These are phyloP conservation scores for Microcyclospora tardicrescens DNA, from an alignment of 2,329 filamentous ascomycete genomes.

Conservation along the genomic window DNA sequence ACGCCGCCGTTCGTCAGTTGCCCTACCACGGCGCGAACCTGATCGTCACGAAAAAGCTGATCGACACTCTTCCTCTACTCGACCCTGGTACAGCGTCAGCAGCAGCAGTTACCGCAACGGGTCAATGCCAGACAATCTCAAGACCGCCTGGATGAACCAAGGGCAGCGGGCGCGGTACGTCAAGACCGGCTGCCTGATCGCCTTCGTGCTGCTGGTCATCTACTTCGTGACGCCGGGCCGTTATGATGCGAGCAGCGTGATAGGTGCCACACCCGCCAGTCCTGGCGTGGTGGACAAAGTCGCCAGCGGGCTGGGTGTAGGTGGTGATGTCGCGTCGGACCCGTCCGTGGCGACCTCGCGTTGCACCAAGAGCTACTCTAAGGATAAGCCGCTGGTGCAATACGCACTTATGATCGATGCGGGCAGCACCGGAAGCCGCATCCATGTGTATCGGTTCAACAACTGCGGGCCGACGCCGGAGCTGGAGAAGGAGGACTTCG, in stretches of 20 bases:
- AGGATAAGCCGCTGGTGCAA: constrained; percentile 86
- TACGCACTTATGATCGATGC: constrained; percentile 99
- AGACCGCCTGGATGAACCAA: constrained; percentile 46
- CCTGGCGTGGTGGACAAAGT: constrained; percentile 3
- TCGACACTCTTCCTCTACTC: constrained; percentile 23
- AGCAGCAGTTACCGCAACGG: background rate
- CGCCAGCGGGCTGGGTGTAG: constrained; percentile 1
- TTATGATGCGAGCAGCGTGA: background rate
- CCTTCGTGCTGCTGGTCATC: constrained; percentile 44
- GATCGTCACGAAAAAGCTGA: constrained; percentile 37
- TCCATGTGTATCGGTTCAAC: constrained; percentile 98
- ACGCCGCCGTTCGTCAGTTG: constrained; percentile 41
- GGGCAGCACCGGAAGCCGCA: constrained; percentile 91
- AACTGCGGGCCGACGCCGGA: constrained; percentile 94
- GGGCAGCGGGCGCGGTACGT: constrained; percentile 47
- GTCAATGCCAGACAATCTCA: constrained; percentile 24
- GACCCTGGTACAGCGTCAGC: constrained; percentile 2
- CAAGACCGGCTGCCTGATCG: constrained; percentile 49
- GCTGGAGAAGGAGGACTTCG: constrained; percentile 82
- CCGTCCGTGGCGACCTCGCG: constrained; percentile 53
- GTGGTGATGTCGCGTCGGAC: constrained; percentile 36
- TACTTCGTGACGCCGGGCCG: constrained; percentile 39
- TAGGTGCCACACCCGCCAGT: constrained; percentile 2
- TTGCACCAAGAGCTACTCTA: constrained; percentile 72
- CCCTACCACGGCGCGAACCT: constrained; percentile 31